A percentile compares a stretch with the other conserved stretches of the same genome.
Conservation (phyloP, 2,329 filamentous ascomycete species). For the Oidium heveae region DNA sequence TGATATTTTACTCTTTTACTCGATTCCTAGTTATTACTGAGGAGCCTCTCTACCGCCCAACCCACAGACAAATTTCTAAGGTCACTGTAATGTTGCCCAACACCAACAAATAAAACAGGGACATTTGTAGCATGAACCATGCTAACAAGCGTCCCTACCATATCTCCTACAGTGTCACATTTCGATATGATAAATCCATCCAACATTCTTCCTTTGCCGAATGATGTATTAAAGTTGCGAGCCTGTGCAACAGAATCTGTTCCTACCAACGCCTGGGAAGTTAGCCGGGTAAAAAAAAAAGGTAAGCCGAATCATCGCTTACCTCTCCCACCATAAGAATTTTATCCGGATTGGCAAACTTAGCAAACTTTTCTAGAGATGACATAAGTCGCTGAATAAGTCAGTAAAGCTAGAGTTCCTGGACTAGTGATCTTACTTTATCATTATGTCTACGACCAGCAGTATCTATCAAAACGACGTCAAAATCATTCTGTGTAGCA, state of each 20-base stretch:
- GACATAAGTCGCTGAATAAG: conserved; percentile 52
- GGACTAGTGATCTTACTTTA: conserved; percentile 17
- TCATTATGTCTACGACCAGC: conserved; percentile 91
- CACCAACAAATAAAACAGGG: conserved; percentile 75
- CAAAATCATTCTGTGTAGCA: conserved; percentile 49
- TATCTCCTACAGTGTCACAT: conserved; percentile 97
- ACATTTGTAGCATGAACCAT: conserved; percentile 96
- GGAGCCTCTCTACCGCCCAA: conserved; percentile 41
- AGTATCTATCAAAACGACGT: conserved; percentile 92
- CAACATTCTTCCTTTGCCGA: conserved; percentile 53
- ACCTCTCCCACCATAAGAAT: conserved; percentile 76
- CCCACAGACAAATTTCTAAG: conserved; percentile 42
- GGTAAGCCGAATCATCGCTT: conserved; percentile 1
- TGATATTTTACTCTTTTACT: too few species aligned
- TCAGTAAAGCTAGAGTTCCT: conserved; percentile 2
- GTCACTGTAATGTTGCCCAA: conserved; percentile 44
- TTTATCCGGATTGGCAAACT: conserved; percentile 88
- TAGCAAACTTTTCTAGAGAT: conserved; percentile 87
- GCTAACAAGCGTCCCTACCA: conserved; percentile 68
- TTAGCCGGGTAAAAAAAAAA: not conserved
- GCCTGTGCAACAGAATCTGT: conserved; percentile 91
- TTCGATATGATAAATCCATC: conserved; percentile 98
- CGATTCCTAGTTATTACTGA: conserved; percentile 13
- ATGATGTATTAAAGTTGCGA: conserved; percentile 82
- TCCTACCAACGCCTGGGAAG: conserved; percentile 51